Evolutionary conservation across 2,329 filamentous ascomycete species (phyloP), one percentile per base, ranked within the genome.

Genomic region (Corniculantispora saksenae): DNA sequence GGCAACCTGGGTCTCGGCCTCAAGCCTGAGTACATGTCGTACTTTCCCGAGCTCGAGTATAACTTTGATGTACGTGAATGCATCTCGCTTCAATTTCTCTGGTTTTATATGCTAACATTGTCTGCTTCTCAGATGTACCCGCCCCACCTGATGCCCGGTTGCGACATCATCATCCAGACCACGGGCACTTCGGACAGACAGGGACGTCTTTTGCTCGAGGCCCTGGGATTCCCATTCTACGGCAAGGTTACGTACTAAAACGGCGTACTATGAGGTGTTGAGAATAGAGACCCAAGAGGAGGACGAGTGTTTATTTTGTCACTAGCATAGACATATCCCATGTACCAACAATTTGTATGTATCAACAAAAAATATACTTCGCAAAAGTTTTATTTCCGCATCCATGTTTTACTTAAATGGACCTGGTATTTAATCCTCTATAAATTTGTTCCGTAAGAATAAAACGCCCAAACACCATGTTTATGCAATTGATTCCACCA

Each of bases 21-120:
- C 71, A 84, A 84, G 17, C 83, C 89, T 6, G 89, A 92, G 66
- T 87, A 91, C 70, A 88, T 97, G 72, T 88, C 90, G 59, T 82
- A 92, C 69, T 99, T 98, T 80, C 95, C 95, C 0, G 95, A 99
- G 81, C 87, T 99, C 54, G 94, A 97, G 78, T 88, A 93, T 72
- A 97, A 97, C 81, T 97, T 95, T 75, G 92, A 97, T 79, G 93
- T 97, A 80, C 85, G 91, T n/a, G n/a, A n/a, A n/a, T n/a, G n/a
- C n/a, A n/a, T n/a, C n/a, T n/a, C n/a, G n/a, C n/a, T n/a, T n/a
- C n/a, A n/a, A n/a, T n/a, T 29, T 63, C 54, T 12, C 9, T 19
- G 3, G 23, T 45, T 15, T 8, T 29, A 17, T 56, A 19, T 43
- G 19, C 61, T 74, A 66, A 72, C 54, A 12, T 2, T 38, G 50